Evolutionary conservation across 1,284 basidiomycete species (phyloP), one percentile per base, ranked within the genome.

Genomic region (Waitea zeae): DNA sequence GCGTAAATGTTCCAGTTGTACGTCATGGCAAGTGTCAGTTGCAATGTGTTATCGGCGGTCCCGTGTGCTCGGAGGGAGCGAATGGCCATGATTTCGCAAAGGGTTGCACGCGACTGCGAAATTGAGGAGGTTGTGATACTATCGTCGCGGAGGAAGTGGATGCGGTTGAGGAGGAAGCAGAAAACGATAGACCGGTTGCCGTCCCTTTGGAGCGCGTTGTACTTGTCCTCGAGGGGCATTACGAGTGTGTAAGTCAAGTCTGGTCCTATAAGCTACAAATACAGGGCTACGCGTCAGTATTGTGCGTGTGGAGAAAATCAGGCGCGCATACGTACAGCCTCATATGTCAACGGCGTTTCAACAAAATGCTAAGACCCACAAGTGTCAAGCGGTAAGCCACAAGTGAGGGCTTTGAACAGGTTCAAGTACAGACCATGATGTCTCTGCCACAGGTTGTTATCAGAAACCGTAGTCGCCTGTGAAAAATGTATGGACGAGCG

Each of bases 31-130:
- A 77, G 66, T 1, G 82, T 78, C 17, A 95, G 70, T 35, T 80
- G 71, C 19, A 95, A 64, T 46, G 77, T 66, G 43, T 72, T 71
- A 40, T 79, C 70, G 5, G 73, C 80, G 7, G 22, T 26, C n/a
- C 22, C 29, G 50, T 83, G 78, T 44, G 77, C 72, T 34, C 86
- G 71, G 35, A 95, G 70, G 5, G 78, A 66, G 20, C 82, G 70
- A 31, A 76, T 83, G 1, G 90, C 89, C 12, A 96, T 64, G 27
- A 95, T 74, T 55, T 96, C 90, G 53, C 90, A 95, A 20, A 93
- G 65, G 17, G 64, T 59, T 0, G 87, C 84, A 30, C 89, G 69
- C 3, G 83, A 72, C 4, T 62, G 56, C 3, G 82, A 90, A 20
- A 96, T 56, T 1, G 78, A 64, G 12, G 64, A 54, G 38, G 77